Percentiles rank a stretch among this genome's conserved stretches.
Conservation (phyloP, 176 grass and related monocot genomes). For the Olyra latifolia region DNA sequence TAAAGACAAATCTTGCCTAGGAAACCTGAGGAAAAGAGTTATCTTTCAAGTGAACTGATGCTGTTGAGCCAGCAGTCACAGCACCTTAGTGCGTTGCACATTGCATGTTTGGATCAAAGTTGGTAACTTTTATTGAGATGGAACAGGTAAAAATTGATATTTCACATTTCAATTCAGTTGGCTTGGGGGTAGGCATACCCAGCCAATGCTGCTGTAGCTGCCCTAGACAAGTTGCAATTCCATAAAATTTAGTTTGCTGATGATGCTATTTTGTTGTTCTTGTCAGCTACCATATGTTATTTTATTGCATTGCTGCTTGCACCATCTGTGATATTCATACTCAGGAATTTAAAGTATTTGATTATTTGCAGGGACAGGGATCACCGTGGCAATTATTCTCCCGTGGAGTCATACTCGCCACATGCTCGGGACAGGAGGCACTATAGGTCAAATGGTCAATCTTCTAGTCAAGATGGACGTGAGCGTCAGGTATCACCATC, state of each 20-base stretch:
- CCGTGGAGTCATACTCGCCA: conserved; percentile 33
- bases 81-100: conserved; percentile 46
- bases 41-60: conserved; percentile 54
- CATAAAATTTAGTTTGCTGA: conserved; percentile 15
- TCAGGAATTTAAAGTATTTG: background rate
- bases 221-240: conserved; percentile 18
- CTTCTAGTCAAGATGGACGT: conserved; percentile 25
- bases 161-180: conserved; percentile 38
- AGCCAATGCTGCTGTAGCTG: conserved; percentile 18
- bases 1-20: conserved; percentile 77
- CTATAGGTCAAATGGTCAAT: conserved; percentile 35
- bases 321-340: background rate
- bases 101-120: conserved; percentile 65
- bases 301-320: background rate
- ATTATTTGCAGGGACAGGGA: conserved; percentile 43
- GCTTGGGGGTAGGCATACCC: conserved; percentile 13
- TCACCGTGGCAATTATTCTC: conserved; percentile 36
- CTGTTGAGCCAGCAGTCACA: conserved; percentile 48
- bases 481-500: conserved; percentile 1
- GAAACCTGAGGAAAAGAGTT: conserved; percentile 71
- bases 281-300: background rate
- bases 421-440: conserved; percentile 37
- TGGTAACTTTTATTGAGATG: conserved; percentile 43
- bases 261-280: background rate
- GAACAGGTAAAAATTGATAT: conserved; percentile 65